Evolutionary conservation across 2,329 filamentous ascomycete genomes (phyloP).

Genomic region (Penicillium rolfsii): DNA sequence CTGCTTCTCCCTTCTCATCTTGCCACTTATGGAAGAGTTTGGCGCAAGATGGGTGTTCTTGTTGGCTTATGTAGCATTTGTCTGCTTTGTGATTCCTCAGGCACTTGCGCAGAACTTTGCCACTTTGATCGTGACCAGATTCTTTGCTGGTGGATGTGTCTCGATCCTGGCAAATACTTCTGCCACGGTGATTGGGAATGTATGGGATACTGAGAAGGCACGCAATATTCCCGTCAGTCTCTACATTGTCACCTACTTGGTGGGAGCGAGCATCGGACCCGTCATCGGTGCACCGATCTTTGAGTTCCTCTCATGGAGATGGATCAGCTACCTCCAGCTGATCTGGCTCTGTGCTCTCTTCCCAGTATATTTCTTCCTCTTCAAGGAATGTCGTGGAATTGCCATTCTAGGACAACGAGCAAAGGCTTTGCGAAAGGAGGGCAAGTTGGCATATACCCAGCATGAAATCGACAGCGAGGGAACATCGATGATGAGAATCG

Average conservation of each 20-base stretch:
- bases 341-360: conserved; percentile 43
- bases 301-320: conserved; percentile 32
- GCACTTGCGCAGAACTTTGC: conserved; percentile 51
- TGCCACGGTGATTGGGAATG: conserved; percentile 35
- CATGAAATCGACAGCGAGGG: conserved; percentile 42
- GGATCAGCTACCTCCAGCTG: conserved; percentile 51
- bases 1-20: conserved; percentile 34
- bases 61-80: conserved; percentile 41
- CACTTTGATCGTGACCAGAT: conserved; percentile 48
- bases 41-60: conserved; percentile 49
- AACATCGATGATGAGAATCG: conserved; percentile 29
- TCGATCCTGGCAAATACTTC: conserved; percentile 45
- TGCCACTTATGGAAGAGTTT: conserved; percentile 45
- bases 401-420: conserved; percentile 45
- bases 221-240: conserved; percentile 47
- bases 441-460: conserved; percentile 32
- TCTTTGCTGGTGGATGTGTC: conserved; percentile 50
- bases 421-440: conserved; percentile 37
- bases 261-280: conserved; percentile 50
- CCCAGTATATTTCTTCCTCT: conserved; percentile 45
- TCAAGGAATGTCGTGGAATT: conserved; percentile 48
- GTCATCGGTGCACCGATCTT: conserved; percentile 47
- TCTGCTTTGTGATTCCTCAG: conserved; percentile 50
- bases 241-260: conserved; percentile 48
- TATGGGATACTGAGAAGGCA: conserved; percentile 39